phyloP scores from a whole-genome alignment of 805 yeast species.

The Metschnikowia bowlesiae region DNA sequence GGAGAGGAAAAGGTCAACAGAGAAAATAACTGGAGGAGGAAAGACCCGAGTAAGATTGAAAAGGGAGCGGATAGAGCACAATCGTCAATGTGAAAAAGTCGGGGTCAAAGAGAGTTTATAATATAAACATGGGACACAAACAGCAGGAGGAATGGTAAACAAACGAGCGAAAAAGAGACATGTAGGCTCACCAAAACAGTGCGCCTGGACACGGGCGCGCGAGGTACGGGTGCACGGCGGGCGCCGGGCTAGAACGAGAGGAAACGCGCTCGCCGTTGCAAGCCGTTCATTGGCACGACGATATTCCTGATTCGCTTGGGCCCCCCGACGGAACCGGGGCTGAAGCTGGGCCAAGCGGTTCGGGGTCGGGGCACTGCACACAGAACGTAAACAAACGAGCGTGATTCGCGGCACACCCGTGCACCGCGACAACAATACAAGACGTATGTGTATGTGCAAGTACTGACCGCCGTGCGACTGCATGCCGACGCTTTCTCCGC shows the following conservation, averaged over 20 bases:
- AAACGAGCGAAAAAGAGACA: conserved; percentile 4
- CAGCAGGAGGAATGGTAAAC: conserved; percentile 5
- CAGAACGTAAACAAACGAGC: not conserved
- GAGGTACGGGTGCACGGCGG: conserved; percentile 2
- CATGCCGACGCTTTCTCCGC: too few relatives aligned
- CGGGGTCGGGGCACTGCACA: not conserved
- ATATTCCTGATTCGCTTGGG: too few relatives aligned
- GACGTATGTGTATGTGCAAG: not conserved
- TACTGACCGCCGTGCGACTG: too few relatives aligned
- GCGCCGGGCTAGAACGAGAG: not conserved
- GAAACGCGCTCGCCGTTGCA: not conserved
- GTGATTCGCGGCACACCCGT: conserved; percentile 1
- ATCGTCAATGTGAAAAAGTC: not conserved
- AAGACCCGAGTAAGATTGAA: not conserved
- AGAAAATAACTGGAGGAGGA: not conserved
- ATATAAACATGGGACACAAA: conserved; percentile 6
- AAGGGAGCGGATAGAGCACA: not conserved
- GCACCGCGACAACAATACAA: not conserved
- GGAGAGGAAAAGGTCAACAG: not conserved
- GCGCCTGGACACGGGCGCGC: conserved; percentile 2
- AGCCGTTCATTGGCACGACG: too few relatives aligned
- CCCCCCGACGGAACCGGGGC: too few relatives aligned
- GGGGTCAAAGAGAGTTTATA: not conserved
- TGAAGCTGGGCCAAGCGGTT: too few relatives aligned
- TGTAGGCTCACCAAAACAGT: conserved; percentile 1